phyloP scores from a whole-genome alignment of 1,139 yeast species.

The Debaryomyces udenii region DNA sequence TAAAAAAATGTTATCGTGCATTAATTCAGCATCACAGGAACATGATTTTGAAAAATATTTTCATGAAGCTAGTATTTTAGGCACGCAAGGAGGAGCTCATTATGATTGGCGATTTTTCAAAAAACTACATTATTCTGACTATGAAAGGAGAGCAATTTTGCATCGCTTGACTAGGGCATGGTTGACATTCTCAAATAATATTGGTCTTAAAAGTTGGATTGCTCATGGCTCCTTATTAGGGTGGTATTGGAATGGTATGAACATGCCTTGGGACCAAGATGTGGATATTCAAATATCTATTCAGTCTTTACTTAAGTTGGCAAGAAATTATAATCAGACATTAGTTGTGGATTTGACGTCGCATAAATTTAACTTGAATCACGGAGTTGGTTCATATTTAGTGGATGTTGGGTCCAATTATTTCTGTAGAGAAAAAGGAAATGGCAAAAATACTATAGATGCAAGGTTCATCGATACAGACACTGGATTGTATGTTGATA shows the following conservation, averaged over 20 bases:
- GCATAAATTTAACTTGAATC: slow-evolving; percentile 30
- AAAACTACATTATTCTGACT: slow-evolving; percentile 25
- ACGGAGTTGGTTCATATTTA: slow-evolving; percentile 48
- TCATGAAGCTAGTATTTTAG: slow-evolving; percentile 22
- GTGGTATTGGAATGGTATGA: slow-evolving; percentile 63
- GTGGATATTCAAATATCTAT: slow-evolving; percentile 59
- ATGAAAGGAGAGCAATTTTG: slow-evolving; percentile 45
- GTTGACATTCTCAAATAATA: slow-evolving; percentile 50
- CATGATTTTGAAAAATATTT: slow-evolving; percentile 30
- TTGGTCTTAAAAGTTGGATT: slow-evolving; percentile 54
- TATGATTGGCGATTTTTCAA: slow-evolving; percentile 32
- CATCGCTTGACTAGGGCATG: slow-evolving; percentile 57
- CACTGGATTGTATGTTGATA: slow-evolving; percentile 62
- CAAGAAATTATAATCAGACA: slow-evolving; percentile 48
- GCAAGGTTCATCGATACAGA: slow-evolving; percentile 60
- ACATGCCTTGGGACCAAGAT: slow-evolving; percentile 66
- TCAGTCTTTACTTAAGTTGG: slow-evolving; percentile 41
- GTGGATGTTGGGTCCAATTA: slow-evolving; percentile 55
- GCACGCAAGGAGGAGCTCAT: slow-evolving; percentile 18
- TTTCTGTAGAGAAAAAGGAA: slow-evolving; percentile 35
- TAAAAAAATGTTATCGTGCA: slow-evolving; percentile 6
- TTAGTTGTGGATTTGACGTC: slow-evolving; percentile 44
- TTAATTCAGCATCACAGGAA: slow-evolving; percentile 19
- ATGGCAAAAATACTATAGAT: slow-evolving; percentile 56
- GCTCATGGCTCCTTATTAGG: slow-evolving; percentile 64